Base-by-base conservation (phyloP, 306 rosid species). In the Inga leiocalycina region DNA sequence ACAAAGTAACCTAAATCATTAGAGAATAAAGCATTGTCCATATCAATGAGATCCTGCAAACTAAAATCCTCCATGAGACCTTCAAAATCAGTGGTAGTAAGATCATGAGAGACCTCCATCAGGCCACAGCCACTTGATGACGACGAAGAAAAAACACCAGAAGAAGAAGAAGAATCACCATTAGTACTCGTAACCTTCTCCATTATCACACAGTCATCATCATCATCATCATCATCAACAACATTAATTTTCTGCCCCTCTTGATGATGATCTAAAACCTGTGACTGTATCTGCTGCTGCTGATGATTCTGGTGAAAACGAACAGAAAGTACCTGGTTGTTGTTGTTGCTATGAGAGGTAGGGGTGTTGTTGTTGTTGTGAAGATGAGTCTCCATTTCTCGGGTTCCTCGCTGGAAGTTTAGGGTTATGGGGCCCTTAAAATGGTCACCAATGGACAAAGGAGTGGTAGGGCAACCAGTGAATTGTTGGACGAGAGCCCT, bases 401-500 rank as follows among this genome's bases (percentile, higher is more conserved):
- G 81, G 44, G 30, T 83, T 43, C 88, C 92, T 81, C 82, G 78
- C 76, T 90, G 91, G 74, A 93, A 93, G 71, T 87, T 89, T 71
- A 93, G 83, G 90, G 90, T 91, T 79, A 91, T 86, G 41, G 97
- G 96, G 4, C 97, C 97, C 77, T 78, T 91, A 61, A 85, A 5
- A 13, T 39, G 90, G 83, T 64, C 85, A 2, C 90, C 90, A 49
- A 74, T 9, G 12, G 92, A 82, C 76, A 69, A 24, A 83, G 85
- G 13, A 22, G 87, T 80, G 71, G 56, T 75, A 37, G 93, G 90
- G 75, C 97, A 91, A 8, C 98, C 98, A 0, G 98, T 94, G 82
- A 94, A 92, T 52, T 94, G 97, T 22, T 94, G 98, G 24, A 94
- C 98, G 22, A 94, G 71, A n/a, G 90, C 91, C 80, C 95, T 88